Evolutionary conservation across 2,329 filamentous ascomycete species (phyloP).

Genomic region (Aspergillus brunneoviolaceus): DNA sequence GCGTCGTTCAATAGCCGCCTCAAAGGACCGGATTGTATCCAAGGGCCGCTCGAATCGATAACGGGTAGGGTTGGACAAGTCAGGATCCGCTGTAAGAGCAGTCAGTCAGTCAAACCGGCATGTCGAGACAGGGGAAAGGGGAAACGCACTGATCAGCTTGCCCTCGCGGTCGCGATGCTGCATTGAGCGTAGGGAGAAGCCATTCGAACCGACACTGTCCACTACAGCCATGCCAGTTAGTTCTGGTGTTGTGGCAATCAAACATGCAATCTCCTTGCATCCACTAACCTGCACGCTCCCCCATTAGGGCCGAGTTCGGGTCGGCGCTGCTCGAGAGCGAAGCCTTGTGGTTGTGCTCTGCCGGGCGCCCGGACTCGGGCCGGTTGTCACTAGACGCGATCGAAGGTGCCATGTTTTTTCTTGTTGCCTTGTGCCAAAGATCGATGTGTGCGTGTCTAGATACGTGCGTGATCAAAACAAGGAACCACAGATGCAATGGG

Average conservation of each 20-base stretch:
- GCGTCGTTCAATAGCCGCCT: conserved; percentile 75
- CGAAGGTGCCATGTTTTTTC: background rate
- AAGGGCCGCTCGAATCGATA: conserved; percentile 83
- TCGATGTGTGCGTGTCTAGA: background rate
- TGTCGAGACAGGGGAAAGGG: background rate
- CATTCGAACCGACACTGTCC: conserved; percentile 25
- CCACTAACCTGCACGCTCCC: background rate
- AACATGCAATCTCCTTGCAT: background rate
- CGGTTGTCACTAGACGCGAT: background rate
- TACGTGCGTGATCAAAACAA: background rate
- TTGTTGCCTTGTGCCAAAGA: background rate
- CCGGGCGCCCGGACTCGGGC: background rate
- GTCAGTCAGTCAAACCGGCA: conserved; percentile 14
- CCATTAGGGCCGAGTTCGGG: background rate
- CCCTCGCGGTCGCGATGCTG: conserved; percentile 75
- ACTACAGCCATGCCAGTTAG: background rate
- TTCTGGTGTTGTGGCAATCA: background rate
- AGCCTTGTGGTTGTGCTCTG: background rate
- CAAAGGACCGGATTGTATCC: conserved; percentile 87
- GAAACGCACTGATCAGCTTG: conserved; percentile 68
- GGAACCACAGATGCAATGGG: background rate
- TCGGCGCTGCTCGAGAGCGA: background rate
- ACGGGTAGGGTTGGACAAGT: conserved; percentile 85
- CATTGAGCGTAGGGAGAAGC: conserved; percentile 68
- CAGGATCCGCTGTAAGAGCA: conserved; percentile 68